phyloP scores from a whole-genome alignment of 176 grass and related monocot species.

The Oryza coarctata region DNA sequence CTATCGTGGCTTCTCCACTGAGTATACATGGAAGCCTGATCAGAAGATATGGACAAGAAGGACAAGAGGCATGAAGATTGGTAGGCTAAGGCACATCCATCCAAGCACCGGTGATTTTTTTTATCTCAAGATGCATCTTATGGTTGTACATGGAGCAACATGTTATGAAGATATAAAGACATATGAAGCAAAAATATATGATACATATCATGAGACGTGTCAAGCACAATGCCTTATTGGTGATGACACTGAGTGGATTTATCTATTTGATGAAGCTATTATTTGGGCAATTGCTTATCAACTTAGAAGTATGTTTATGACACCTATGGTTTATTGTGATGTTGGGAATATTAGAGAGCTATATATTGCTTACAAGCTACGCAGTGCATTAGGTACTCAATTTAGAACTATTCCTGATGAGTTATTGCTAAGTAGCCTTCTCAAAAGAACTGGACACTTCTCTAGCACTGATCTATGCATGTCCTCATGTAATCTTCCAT shows the following conservation, averaged over 20 bases:
- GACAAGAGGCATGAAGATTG: too few species aligned
- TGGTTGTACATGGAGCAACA: background rate
- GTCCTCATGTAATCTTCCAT: background rate
- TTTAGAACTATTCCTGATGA: background rate
- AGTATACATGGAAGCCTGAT: background rate
- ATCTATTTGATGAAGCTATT: background rate
- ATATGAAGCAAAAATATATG: background rate
- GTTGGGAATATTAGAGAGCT: background rate
- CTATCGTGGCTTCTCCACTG: background rate
- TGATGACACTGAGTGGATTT: background rate
- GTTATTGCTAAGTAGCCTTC: accelerated
- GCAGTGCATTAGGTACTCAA: background rate
- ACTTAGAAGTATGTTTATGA: background rate
- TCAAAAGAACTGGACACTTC: background rate
- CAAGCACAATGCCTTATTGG: background rate
- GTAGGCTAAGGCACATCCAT: background rate
- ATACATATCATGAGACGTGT: background rate
- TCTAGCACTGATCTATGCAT: background rate
- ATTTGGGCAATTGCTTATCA: background rate
- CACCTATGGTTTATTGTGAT: background rate
- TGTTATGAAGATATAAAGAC: background rate
- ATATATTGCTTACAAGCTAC: background rate
- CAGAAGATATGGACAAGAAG: background rate
- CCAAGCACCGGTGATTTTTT: background rate
- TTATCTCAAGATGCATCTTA: background rate